These are phyloP conservation scores for Venturiaceae sp. DNA, from an alignment of 2,329 filamentous ascomycete genomes.

Conservation along the genomic window DNA sequence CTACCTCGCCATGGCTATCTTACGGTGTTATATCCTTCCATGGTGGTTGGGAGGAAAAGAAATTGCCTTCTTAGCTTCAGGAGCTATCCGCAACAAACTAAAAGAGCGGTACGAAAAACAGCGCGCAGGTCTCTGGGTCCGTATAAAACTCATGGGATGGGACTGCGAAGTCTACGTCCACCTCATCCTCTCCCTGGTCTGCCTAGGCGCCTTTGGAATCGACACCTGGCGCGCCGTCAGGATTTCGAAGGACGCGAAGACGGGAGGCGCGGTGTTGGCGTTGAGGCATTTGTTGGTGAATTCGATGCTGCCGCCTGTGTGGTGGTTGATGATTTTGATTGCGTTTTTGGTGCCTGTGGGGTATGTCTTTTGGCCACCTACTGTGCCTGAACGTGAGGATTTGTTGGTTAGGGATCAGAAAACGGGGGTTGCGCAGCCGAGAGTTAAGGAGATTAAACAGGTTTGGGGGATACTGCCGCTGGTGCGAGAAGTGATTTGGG, in stretches of 20 bases:
- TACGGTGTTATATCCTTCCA: constrained; percentile 8
- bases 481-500: background rate
- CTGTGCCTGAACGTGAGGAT: background rate
- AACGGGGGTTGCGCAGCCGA: background rate
- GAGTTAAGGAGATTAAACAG: background rate
- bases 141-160: constrained; percentile 4
- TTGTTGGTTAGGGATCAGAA: background rate
- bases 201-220: background rate
- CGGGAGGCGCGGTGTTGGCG: background rate
- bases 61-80: constrained; percentile 7
- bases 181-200: background rate
- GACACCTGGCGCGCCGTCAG: background rate
- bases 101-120: constrained; percentile 6
- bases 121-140: constrained; percentile 1
- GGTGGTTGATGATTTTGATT: background rate
- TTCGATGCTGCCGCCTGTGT: background rate
- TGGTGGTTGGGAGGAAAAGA: constrained; percentile 10
- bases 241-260: background rate
- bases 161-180: background rate
- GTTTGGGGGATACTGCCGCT: background rate
- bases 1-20: constrained; percentile 9
- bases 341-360: background rate
- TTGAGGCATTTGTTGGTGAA: background rate
- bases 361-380: background rate
- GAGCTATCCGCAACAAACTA: constrained; percentile 4